Base-by-base conservation (phyloP, 345 rosid genomes). In the Rhodamnia rubescens region DNA sequence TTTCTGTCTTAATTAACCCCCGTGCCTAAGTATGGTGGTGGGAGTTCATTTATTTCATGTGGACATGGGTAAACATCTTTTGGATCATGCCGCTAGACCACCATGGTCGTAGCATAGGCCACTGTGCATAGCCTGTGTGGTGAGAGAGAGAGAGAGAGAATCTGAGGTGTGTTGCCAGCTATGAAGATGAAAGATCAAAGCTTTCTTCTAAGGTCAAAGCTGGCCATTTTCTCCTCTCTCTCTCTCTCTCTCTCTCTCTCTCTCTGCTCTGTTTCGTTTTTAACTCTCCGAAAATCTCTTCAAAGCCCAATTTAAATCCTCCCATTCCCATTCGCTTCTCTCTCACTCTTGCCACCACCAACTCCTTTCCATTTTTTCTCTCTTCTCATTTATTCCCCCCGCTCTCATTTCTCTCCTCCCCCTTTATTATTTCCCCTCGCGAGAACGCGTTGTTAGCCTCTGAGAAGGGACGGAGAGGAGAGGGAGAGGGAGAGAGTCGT, bases 191-290 rank as follows among this genome's bases (percentile, higher is more conserved):
- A 91, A 94, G 91, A 95, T 91, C 91, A 91, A 90, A 91, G 91
- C 92, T 92, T 91, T 91, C 91, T 91, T 91, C 92, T 90, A 85
- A 91, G 92, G 96, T 94, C 98, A 94, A 92, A 93, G 96, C 96
- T 95, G 98, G 93, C 95, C 91, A 92, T 69, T 64, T 85, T 59
- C 26, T 53, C 81, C 55, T 84, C n/a, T n/a, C n/a, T n/a, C n/a
- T n/a, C n/a, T n/a, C n/a, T n/a, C n/a, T n/a, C n/a, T n/a, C n/a
- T n/a, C n/a, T n/a, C n/a, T n/a, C n/a, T n/a, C n/a, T n/a, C n/a
- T 85, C 59, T 57, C 27, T 78, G 26, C 27, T 8, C 26, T 20
- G n/a, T 29, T 36, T 32, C 7, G 3, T 58, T 82, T 86, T 50
- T 40, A 29, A 32, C 44, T 32, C 78, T 16, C 78, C 78, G 9